Conservation (phyloP, 2,329 filamentous ascomycete species). For the Beauveria sp. region DNA sequence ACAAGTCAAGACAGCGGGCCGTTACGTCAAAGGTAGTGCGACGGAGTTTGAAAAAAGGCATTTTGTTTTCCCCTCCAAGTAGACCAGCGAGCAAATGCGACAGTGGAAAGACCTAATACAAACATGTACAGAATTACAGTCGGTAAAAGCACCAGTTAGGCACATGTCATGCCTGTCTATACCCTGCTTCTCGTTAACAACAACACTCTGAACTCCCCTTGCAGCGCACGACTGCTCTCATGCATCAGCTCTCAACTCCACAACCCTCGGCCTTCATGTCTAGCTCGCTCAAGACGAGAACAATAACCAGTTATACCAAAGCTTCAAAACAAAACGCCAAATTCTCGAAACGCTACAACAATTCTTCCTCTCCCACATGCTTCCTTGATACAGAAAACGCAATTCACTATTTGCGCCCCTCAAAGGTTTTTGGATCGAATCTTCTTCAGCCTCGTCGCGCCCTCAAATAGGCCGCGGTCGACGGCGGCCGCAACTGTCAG, state of each 20-base stretch:
- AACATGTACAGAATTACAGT: neutral
- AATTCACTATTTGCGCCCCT: slow-evolving; percentile 3
- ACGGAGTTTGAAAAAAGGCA: neutral
- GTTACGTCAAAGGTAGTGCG: neutral
- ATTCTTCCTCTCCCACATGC: neutral
- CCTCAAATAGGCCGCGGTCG: slow-evolving; percentile 87
- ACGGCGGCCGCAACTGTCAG: slow-evolving; percentile 91
- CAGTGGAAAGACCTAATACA: neutral
- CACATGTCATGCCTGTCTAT: neutral
- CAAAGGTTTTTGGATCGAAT: slow-evolving; percentile 59
- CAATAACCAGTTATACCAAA: neutral
- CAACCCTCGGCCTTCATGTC: neutral
- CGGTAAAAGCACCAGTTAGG: neutral
- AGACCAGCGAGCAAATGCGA: neutral
- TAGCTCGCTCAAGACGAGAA: neutral
- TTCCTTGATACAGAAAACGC: neutral
- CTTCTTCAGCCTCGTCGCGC: slow-evolving; percentile 78
- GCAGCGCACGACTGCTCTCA: neutral
- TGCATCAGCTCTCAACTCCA: neutral
- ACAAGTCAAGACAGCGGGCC: too few species aligned
- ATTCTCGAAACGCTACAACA: neutral
- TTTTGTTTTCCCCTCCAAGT: neutral
- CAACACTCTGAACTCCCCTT: neutral
- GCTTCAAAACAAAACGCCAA: slow-evolving; percentile 1
- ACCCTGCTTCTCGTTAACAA: neutral